Percentiles rank a stretch among this genome's conserved stretches.
phyloP scores from a whole-genome alignment of 306 rosid species.

The Purshia tridentata region DNA sequence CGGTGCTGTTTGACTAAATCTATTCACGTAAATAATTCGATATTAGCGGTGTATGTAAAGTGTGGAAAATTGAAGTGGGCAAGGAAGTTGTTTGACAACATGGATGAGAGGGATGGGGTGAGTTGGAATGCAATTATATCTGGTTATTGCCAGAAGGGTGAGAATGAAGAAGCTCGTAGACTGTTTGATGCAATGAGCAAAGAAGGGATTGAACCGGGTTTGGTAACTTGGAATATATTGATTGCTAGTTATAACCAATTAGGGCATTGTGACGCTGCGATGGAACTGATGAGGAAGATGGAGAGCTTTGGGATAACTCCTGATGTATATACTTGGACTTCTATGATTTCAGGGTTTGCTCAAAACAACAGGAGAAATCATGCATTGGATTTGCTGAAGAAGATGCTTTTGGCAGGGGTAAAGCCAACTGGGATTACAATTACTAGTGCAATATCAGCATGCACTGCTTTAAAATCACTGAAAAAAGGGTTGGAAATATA shows the following conservation, averaged over 20 bases:
- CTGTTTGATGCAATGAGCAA: slow-evolving; percentile 61
- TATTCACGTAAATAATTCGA: slow-evolving; percentile 48
- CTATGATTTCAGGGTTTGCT: slow-evolving; percentile 86
- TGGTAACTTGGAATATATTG: slow-evolving; percentile 85
- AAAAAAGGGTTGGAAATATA: slow-evolving; percentile 67
- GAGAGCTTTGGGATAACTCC: slow-evolving; percentile 60
- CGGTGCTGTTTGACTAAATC: slow-evolving; percentile 44
- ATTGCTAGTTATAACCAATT: slow-evolving; percentile 64
- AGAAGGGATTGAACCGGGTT: slow-evolving; percentile 56
- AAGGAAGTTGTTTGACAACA: slow-evolving; percentile 52
- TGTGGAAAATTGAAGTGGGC: slow-evolving; percentile 62
- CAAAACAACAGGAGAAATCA: slow-evolving; percentile 54
- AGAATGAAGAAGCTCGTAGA: slow-evolving; percentile 51
- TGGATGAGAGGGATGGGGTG: slow-evolving; percentile 59
- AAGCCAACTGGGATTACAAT: slow-evolving; percentile 71
- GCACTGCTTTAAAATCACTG: slow-evolving; percentile 61
- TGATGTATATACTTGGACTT: slow-evolving; percentile 95
- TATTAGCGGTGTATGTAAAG: slow-evolving; percentile 68
- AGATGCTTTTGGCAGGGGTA: slow-evolving; percentile 61
- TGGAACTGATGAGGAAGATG: slow-evolving; percentile 84
- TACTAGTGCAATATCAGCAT: slow-evolving; percentile 65
- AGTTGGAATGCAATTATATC: slow-evolving; percentile 73
- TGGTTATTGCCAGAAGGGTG: slow-evolving; percentile 67
- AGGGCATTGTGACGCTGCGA: slow-evolving; percentile 64
- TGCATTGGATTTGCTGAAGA: slow-evolving; percentile 65